phyloP scores from a whole-genome alignment of 2,329 filamentous ascomycete genomes.

The Colletotrichum sp. region DNA sequence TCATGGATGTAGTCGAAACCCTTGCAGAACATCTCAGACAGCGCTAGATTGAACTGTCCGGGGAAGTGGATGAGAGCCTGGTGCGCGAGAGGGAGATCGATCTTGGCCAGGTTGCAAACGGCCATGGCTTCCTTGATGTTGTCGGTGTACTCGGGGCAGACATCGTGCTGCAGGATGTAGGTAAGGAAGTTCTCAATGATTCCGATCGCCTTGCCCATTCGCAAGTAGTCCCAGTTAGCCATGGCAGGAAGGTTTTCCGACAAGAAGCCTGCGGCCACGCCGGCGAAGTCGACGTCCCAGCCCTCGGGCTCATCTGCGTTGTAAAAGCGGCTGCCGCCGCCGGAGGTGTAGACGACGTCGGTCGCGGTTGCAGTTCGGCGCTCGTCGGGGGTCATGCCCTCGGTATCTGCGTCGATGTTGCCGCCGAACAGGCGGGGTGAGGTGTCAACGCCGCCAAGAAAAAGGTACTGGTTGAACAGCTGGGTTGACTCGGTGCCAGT shows the following conservation, averaged over 20 bases:
- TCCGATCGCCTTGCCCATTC: conserved; percentile 65
- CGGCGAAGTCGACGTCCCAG: conserved; percentile 83
- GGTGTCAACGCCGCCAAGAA: conserved; percentile 80
- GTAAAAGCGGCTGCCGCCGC: conserved; percentile 53
- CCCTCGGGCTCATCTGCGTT: conserved; percentile 52
- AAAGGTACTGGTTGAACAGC: conserved; percentile 81
- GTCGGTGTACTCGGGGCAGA: conserved; percentile 79
- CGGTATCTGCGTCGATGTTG: conserved; percentile 59
- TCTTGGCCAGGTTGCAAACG: conserved; percentile 70
- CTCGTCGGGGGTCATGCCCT: conserved; percentile 65
- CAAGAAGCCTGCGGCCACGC: conserved; percentile 80
- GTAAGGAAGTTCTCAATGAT: conserved; percentile 87
- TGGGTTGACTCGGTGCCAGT: conserved; percentile 66
- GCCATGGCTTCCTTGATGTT: conserved; percentile 70
- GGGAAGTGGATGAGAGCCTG: conserved; percentile 63
- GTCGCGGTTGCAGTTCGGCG: conserved; percentile 68
- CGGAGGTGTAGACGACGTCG: conserved; percentile 60
- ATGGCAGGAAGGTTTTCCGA: conserved; percentile 54
- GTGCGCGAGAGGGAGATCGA: conserved; percentile 68
- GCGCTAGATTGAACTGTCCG: conserved; percentile 81
- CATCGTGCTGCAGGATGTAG: conserved; percentile 83
- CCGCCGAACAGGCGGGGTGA: conserved; percentile 63
- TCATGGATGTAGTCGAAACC: conserved; percentile 16
- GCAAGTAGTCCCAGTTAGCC: conserved; percentile 58
- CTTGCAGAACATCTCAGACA: conserved; percentile 68